phyloP scores from a whole-genome alignment of 78 protist genomes.

The Dictyostelium capitatum region DNA sequence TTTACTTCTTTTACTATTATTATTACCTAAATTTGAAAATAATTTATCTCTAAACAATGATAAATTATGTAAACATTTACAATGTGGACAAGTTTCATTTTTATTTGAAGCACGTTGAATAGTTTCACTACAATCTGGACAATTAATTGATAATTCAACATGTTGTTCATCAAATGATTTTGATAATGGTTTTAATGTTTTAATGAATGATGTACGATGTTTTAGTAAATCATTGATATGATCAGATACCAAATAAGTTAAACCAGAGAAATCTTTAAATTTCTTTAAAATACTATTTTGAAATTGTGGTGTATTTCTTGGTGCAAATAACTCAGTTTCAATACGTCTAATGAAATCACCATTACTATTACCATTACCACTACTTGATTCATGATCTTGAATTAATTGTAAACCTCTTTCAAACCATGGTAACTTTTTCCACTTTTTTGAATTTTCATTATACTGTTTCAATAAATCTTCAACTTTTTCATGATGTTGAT shows the following conservation, averaged over 20 bases:
- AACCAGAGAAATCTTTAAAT: neutral
- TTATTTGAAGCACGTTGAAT: neutral
- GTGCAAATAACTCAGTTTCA: neutral
- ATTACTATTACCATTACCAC: no score
- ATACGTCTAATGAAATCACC: neutral
- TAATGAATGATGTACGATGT: neutral
- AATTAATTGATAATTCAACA: constrained; percentile 33
- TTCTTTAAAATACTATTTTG: neutral
- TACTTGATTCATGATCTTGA: neutral
- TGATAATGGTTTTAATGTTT: constrained; percentile 2
- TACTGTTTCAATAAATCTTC: neutral
- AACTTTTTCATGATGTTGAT: neutral
- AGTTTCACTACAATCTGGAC: constrained; percentile 39
- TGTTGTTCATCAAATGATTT: constrained; percentile 26
- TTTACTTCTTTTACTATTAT: neutral
- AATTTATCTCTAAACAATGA: constrained; percentile 23
- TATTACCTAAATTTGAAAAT: neutral
- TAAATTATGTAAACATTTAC: neutral
- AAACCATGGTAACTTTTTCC: neutral
- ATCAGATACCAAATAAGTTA: neutral
- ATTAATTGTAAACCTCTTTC: constrained; percentile 1
- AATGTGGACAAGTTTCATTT: constrained; percentile 31
- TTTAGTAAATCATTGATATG: neutral
- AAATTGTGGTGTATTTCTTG: neutral
- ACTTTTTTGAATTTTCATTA: neutral